Conservation (phyloP, 805 yeast genomes). For the Cyberlindnera mycetangii region DNA sequence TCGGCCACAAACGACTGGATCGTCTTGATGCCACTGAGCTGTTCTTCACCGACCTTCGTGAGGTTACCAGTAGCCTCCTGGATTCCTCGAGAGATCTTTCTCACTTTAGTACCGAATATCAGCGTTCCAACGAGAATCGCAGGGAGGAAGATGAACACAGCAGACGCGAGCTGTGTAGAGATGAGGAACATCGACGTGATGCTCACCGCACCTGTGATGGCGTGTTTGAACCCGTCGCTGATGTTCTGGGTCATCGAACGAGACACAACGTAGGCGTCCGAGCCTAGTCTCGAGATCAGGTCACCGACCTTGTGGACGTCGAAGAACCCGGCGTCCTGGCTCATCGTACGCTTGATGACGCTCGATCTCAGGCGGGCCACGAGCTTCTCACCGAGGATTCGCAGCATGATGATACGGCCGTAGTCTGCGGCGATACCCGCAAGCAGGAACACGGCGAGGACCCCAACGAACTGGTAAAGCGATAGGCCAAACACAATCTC, state of each 20-base stretch:
- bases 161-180: conserved; percentile 74
- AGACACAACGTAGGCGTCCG: conserved; percentile 87
- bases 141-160: conserved; percentile 78
- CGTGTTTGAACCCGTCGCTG: conserved; percentile 85
- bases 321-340: conserved; percentile 89
- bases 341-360: conserved; percentile 71
- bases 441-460: conserved; percentile 40
- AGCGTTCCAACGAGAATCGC: conserved; percentile 75
- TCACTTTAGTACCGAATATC: conserved; percentile 78
- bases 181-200: conserved; percentile 88
- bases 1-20: conserved; percentile 94
- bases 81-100: conserved; percentile 67
- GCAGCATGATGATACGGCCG: conserved; percentile 66
- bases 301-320: conserved; percentile 96
- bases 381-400: conserved; percentile 79
- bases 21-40: conserved; percentile 80
- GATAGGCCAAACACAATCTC: conserved; percentile 50
- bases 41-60: conserved; percentile 91
- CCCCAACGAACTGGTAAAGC: conserved; percentile 56
- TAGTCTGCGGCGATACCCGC: conserved; percentile 71
- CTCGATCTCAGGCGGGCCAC: conserved; percentile 81
- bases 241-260: conserved; percentile 86
- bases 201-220: conserved; percentile 81
- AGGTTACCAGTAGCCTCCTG: conserved; percentile 85
- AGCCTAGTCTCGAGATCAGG: conserved; percentile 81